Evolutionary conservation across 768 basidiomycete species (phyloP), one percentile per base, ranked within the genome.

Genomic region (Gloeophyllum trabeum): DNA sequence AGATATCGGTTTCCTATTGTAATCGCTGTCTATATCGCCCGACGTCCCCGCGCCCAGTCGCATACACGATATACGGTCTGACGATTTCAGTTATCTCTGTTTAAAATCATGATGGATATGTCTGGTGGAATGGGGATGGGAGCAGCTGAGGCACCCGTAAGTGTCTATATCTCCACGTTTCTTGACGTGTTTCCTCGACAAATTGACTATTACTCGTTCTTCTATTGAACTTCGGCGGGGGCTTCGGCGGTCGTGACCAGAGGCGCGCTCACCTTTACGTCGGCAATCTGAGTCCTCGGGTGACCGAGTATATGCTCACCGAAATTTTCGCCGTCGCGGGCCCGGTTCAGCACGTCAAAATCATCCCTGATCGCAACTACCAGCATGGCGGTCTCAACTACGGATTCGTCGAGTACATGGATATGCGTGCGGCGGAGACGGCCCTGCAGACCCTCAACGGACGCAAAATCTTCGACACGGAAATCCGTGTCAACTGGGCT

Each of bases 341-440:
- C 35, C 85, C 91, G 46, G 96, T 98, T 48, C 90, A 94, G 64
- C 88, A 93, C 61, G 94, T 97, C 62, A 99, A 99, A 79, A 98
- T 99, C 63, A 98, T 99, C 62, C 94, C 94, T 23, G 96, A 99
- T 70, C 81, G 93, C 54, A 97, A 96, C 71, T 97, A 93, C 61
- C 93, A 97, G 64, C 96, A 99, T 59, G 96, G 93, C 43, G 96
- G 96, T 47, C 83, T 96, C 63, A 98, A 98, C 71, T 99, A 98
- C 57, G 96, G 96, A 53, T 99, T 93, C 65, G 93, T 98, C 62
- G 96, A 99, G 65, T 99, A 97, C 67, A 83, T 89, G 62, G 92
- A 97, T 61, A 93, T 98, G 88, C 84, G 90, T 49, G 89, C 92
- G 26, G 96, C 96, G 26, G 96, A 99, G 66, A 97, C 96, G 39